Evolutionary conservation across 2,329 filamentous ascomycete species (phyloP), one percentile per base, ranked within the genome.

Genomic region (Didymella sp.): DNA sequence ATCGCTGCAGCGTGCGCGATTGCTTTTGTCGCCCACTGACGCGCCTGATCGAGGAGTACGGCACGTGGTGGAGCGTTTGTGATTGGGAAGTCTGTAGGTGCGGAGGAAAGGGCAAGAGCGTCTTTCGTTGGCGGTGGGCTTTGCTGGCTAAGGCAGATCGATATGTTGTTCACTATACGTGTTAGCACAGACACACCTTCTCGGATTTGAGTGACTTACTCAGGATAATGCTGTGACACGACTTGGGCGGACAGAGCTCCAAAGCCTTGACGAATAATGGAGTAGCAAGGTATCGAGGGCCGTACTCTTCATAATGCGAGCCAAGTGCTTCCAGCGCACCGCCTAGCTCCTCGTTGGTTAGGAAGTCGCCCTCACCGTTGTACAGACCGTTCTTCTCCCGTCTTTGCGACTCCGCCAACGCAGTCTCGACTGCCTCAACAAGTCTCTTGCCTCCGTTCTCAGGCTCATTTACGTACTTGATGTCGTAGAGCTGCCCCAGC

Each of bases 261-360:
- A 96, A 81, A 6, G 93, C 91, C 70, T 96, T 92, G 67, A 97
- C 86, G 73, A 93, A 96, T 27, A 97, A 82, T 3, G 93, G 92
- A 21, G 93, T 85, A 6, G 93, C 89, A 2, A 97, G 86, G 64
- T 94, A 90, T 70, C 92, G 89, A 66, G 90, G 86, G 41, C 88
- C 85, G 66, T 86, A 87, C 45, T 84, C 82, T 70, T 91, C 87
- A 76, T 96, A 97, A 66, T 88, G 87, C 56, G 88, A 84, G 17
- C 86, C 94, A 22, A 97, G 83, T 12, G 90, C 89, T 74, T 95
- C 91, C 58, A 94, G 79, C 15, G 87, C 81, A 3, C 84, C 89
- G n/a, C 90, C 91, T 56, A 91, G 85, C 73, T 93, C 85, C 59
- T 89, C 84, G 0, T 86, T 81, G 2, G 79, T 86, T 77, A 93